phyloP scores from a whole-genome alignment of 768 basidiomycete genomes.

The Lactarius indigo region DNA sequence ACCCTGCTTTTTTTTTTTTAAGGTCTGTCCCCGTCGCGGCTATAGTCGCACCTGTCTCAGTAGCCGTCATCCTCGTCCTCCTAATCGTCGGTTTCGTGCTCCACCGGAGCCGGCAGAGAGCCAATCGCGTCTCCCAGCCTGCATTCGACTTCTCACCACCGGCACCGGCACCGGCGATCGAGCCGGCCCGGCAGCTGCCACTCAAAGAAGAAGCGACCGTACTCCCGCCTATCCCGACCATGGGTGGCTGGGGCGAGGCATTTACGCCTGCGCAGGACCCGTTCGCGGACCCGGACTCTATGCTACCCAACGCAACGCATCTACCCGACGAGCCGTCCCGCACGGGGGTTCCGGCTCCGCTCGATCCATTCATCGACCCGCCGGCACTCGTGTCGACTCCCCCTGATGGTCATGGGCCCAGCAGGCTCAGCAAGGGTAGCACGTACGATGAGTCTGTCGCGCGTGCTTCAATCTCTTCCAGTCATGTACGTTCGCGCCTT shows the following conservation, averaged over 20 bases:
- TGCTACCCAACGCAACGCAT: no score
- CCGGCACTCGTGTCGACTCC: background rate
- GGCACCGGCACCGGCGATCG: background rate
- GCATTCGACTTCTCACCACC: background rate
- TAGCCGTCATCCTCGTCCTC: background rate
- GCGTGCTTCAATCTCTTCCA: background rate
- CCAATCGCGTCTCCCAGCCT: background rate
- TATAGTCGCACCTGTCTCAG: background rate
- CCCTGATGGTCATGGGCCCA: background rate
- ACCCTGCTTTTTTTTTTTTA: background rate
- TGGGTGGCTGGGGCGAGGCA: background rate
- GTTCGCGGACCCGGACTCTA: background rate
- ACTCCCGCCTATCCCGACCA: background rate
- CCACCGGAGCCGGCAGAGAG: background rate
- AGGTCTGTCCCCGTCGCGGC: constrained; percentile 11
- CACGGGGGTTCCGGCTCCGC: background rate
- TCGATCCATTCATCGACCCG: constrained; percentile 11
- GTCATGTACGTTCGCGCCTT: background rate
- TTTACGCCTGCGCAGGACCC: background rate
- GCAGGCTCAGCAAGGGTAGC: constrained; percentile 10
- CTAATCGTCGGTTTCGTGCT: background rate
- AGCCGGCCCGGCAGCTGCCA: background rate
- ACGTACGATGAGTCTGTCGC: background rate
- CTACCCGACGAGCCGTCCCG: background rate
- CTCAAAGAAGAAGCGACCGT: background rate